Base-by-base conservation (phyloP, 1,139 yeast genomes). In the Blastobotrys proliferans region DNA sequence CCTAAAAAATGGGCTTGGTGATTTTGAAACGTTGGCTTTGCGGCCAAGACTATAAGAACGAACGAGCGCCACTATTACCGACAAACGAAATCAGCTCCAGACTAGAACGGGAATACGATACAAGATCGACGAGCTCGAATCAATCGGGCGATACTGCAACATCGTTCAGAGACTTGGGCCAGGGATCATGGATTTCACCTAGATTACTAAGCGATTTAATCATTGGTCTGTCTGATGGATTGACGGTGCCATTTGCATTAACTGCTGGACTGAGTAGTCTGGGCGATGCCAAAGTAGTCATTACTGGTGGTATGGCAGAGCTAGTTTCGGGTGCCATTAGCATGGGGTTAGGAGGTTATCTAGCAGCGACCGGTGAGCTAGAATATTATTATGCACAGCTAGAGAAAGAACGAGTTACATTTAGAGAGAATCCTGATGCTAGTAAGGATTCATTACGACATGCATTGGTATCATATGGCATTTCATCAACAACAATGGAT, bases 221-320 rank as follows among this genome's bases (percentile, higher is more conserved):
- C 53, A 83, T 83, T 54, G 94, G 94, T 1, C 73, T 83, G 38
- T 78, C 86, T n/a, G 94, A 83, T 59, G 94, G 94, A 3, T 74
- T 83, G 53, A 83, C 94, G 0, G 94, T 83, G 19, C 94, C 94
- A 13, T 83, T 83, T 69, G 94, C 94, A 6, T 72, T 83, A 53
- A 83, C 92, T 2, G 94, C 94, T 0, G 94, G 94, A 35, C 73
- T 83, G 50, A 77, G 85, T 1, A 77, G 85, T 3, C 73, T 83
- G 51, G 94, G 94, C 29, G 77, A 80, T 59, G 69, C 87, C 18
- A 77, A 73, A 60, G 74, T 83, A 51, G 94, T 83, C 39, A 83
- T 83, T 46, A 83, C 92, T 29, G 94, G 92, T 66, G 94, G 94
- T 36, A 72, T 83, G 75, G 94, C 94, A 6, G 94, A 83, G 66